These are phyloP conservation scores for Neurospora pannonica DNA, from an alignment of 495 filamentous ascomycete species.

Conservation along the genomic window DNA sequence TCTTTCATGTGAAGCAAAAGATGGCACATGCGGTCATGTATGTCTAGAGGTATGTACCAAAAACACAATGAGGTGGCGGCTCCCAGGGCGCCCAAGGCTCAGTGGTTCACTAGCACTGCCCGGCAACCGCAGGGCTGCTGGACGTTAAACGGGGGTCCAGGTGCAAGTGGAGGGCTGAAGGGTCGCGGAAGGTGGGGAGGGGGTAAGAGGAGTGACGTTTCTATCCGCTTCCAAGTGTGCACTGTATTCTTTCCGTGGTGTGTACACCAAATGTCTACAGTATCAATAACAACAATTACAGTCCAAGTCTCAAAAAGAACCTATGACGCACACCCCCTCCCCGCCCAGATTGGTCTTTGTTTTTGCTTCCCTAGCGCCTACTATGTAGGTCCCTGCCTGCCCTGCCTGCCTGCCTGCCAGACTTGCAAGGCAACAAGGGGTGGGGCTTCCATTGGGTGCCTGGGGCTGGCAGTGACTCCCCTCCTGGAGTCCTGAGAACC, in stretches of 20 bases:
- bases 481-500: not conserved
- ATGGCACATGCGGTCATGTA: not conserved
- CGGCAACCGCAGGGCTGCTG: not conserved
- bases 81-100: not conserved
- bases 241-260: not conserved
- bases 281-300: not conserved
- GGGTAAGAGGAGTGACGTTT: slow-evolving; percentile 2
- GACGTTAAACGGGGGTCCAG: not conserved
- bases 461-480: not conserved
- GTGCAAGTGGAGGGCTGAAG: not conserved
- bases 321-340: not conserved
- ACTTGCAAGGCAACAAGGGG: not conserved
- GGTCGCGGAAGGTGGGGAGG: not conserved
- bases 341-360: not conserved
- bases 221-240: slow-evolving; percentile 1
- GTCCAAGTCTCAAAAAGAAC: not conserved
- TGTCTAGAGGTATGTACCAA: too few relatives aligned
- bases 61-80: not conserved
- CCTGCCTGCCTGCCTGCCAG: not conserved
- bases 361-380: not conserved
- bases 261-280: not conserved
- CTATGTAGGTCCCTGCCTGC: not conserved
- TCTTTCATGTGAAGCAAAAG: not conserved
- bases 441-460: not conserved
- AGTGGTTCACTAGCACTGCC: not conserved